Base-by-base conservation (phyloP, 148 eudicot species). In the Rhododendron williamsianum region DNA sequence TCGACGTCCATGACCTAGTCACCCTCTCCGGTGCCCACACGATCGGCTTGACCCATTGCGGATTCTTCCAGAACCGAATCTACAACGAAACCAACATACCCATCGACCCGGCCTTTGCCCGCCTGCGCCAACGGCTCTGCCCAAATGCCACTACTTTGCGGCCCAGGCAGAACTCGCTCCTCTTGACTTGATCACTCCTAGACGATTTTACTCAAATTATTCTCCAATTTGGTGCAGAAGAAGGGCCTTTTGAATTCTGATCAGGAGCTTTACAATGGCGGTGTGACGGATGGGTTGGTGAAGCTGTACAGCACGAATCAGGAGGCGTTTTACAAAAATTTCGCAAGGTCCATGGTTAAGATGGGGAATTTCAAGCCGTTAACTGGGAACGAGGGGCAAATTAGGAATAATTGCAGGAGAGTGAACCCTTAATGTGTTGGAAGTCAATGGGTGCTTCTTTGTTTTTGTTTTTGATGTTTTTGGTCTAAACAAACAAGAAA, bases 211-310 rank as follows among this genome's bases (percentile, higher is more conserved):
- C 88, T 89, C 91, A 35, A 89, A 87, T 16, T 94, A 91, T 48
- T 88, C 87, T 85, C 85, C 78, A 90, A 90, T 45, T 90, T 94
- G 89, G 73, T 92, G 54, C 33, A 23, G 0, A 88, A 23, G 0
- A 88, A 82, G 63, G 96, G 96, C 43, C 86, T 94, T 19, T 85
- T 91, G 36, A 91, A 91, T 78, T 90, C 94, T 2, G 96, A 93
- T 89, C 96, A 93, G 76, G 94, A 79, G 76, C 85, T 93, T 2
- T 91, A 87, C 41, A 82, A 87, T 48, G 91, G 93, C n/a, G 92
- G 91, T 46, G 80, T 74, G 25, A 93, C 94, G 0, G 94, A 92
- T 78, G 81, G 73, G 10, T 84, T 92, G 12, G 94, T 92, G 16
- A 87, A 84, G 83, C 76, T 30, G n/a, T 94, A 87, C 10, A 90